Conservation (phyloP, 73 alveolate species). For the Halteria grandinella region DNA sequence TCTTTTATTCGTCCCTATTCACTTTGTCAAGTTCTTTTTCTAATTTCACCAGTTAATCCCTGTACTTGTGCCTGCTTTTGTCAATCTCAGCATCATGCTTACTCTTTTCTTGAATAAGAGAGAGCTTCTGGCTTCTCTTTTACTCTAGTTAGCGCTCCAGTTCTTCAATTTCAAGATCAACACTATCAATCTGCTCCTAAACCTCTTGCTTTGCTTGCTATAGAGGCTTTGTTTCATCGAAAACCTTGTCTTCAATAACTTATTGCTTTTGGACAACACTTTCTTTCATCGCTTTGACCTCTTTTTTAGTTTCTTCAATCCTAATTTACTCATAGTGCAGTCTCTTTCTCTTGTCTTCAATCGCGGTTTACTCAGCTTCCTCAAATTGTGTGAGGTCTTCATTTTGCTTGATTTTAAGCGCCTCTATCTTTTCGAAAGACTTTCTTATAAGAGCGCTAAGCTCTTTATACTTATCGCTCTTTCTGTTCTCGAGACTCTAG, state of each 20-base stretch:
- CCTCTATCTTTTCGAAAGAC: conserved; percentile 17
- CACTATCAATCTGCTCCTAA: not conserved
- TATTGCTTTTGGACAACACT: conserved; percentile 11
- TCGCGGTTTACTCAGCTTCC: conserved; percentile 41
- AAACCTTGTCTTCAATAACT: conserved; percentile 31
- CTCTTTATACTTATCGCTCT: conserved; percentile 31
- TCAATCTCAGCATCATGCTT: conserved; percentile 25
- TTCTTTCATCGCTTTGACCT: not conserved
- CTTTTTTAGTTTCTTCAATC: conserved; percentile 36
- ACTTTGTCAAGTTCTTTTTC: conserved; percentile 38
- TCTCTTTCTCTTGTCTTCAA: conserved; percentile 44
- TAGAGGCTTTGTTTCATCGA: conserved; percentile 30
- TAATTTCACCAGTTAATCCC: conserved; percentile 4
- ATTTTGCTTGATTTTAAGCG: conserved; percentile 10
- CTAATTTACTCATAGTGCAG: conserved; percentile 50
- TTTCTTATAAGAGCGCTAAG: not conserved
- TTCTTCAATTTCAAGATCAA: conserved; percentile 36
- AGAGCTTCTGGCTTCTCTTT: conserved; percentile 11
- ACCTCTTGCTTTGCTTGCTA: conserved; percentile 1
- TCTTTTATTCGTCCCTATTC: conserved; percentile 30
- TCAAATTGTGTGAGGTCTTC: conserved; percentile 49
- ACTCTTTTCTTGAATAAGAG: not conserved
- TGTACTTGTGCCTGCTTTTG: conserved; percentile 25
- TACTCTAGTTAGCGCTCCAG: conserved; percentile 12
- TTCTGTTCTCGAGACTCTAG: conserved; percentile 18